Base-by-base conservation (phyloP, 495 filamentous ascomycete genomes). In the Paragyromitra xinjiangensis region DNA sequence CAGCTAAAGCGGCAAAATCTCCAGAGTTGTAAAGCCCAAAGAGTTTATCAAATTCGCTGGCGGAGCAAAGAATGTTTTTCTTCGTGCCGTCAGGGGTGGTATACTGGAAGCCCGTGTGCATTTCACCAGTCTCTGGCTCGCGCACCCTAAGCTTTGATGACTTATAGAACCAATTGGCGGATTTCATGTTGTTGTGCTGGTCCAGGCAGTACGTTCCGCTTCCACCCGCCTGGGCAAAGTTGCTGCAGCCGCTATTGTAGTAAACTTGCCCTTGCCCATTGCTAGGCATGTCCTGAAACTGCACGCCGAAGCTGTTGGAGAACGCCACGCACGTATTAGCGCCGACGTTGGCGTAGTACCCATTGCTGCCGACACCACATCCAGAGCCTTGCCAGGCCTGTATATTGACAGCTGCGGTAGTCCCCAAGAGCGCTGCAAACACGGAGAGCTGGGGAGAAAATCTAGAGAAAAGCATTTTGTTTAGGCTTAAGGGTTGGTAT, bases 231-330 rank as follows among this genome's bases (percentile, higher is more conserved):
- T 65, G 63, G 0, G 63, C 63, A 16, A 65, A 65, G 5, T 4
- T 65, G 44, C 63, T 65, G 22, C 63, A 65, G 63, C 63, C 63
- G 63, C 63, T 65, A 16, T 65, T 65, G n/a, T 65, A 65, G 63
- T 65, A 65, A 6, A 50, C 63, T 12, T 65, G 63, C 26, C 63
- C 63, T 26, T 65, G 7, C 4, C 2, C 63, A 9, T 42, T 42
- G 12, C 44, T 34, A 22, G 63, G 63, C 2, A 65, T n/a, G 11
- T 34, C 34, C 4, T 50, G 22, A 11, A 48, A 50, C 22, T 34
- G 63, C 6, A 65, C 63, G 11, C 63, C 63, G 63, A 48, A 51
- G 44, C 63, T 65, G 63, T 50, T 65, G 63, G 63, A 50, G 44
- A 65, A 65, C 6, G 63, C 63, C 7, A 48, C n/a, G 22, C 63